A percentile compares a stretch with the other conserved stretches of the same genome.
phyloP scores from a whole-genome alignment of 2,329 filamentous ascomycete species.

The Amauroascus verrucosus region DNA sequence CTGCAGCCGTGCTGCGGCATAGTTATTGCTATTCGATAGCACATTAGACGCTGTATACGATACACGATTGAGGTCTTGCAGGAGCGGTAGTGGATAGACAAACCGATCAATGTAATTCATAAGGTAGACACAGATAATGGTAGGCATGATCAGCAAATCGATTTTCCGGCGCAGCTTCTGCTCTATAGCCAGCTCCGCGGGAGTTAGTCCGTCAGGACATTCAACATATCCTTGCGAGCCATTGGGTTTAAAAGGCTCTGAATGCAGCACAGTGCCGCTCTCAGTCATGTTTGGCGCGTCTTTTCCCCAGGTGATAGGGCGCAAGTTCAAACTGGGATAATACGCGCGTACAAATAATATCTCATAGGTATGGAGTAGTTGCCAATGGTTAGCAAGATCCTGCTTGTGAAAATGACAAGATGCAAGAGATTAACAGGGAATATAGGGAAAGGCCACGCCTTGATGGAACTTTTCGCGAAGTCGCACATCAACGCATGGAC shows the following conservation, averaged over 20 bases:
- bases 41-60: background rate
- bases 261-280: background rate
- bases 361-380: background rate
- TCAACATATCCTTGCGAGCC: background rate
- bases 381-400: too few species aligned
- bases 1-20: constrained; percentile 37
- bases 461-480: too few species aligned
- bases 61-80: background rate
- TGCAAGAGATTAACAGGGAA: too few species aligned
- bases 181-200: constrained; percentile 29
- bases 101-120: constrained; percentile 40
- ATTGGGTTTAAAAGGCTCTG: background rate
- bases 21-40: constrained; percentile 34
- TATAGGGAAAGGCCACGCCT: too few species aligned
- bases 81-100: constrained; percentile 13
- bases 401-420: too few species aligned
- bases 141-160: constrained; percentile 32
- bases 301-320: background rate
- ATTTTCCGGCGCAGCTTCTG: constrained; percentile 31
- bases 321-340: background rate
- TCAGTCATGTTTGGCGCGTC: background rate
- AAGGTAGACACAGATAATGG: constrained; percentile 34
- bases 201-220: constrained; percentile 9
- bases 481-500: too few species aligned
- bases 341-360: background rate